phyloP scores from a whole-genome alignment of 2,329 filamentous ascomycete species.

The Onygenales sp. region DNA sequence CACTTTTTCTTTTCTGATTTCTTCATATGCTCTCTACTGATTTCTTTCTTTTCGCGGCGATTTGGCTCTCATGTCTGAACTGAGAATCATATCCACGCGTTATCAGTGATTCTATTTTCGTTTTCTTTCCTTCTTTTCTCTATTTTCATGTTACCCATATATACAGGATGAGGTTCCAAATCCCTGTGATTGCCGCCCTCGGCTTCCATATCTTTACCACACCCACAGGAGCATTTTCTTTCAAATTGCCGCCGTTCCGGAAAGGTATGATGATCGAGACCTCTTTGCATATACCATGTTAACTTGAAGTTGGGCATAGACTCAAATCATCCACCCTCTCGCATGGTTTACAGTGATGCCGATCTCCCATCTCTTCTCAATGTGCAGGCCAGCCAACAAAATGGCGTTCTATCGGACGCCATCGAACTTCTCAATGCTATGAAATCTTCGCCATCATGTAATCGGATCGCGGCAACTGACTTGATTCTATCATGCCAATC shows the following conservation, averaged over 20 bases:
- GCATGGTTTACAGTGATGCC: conserved; percentile 9
- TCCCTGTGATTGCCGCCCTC: background rate
- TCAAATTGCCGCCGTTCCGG: conserved; percentile 7
- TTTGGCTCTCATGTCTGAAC: no score
- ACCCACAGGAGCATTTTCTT: background rate
- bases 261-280: conserved; percentile 6
- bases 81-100: no score
- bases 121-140: background rate
- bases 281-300: background rate
- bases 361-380: conserved; percentile 22
- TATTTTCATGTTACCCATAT: background rate
- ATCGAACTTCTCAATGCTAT: conserved; percentile 36
- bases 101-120: background rate
- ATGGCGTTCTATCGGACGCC: conserved; percentile 32
- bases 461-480: conserved; percentile 41
- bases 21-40: no score
- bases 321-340: background rate
- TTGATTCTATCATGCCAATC: conserved; percentile 46
- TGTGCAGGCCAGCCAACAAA: conserved; percentile 15
- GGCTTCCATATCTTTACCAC: background rate
- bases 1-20: no score
- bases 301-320: conserved; percentile 2
- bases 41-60: no score
- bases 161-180: background rate
- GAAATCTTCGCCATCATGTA: conserved; percentile 41